A percentile compares a stretch with the other conserved stretches of the same genome.
Conservation (phyloP, 2,329 filamentous ascomycete genomes). For the Apiospora saccharicola region DNA sequence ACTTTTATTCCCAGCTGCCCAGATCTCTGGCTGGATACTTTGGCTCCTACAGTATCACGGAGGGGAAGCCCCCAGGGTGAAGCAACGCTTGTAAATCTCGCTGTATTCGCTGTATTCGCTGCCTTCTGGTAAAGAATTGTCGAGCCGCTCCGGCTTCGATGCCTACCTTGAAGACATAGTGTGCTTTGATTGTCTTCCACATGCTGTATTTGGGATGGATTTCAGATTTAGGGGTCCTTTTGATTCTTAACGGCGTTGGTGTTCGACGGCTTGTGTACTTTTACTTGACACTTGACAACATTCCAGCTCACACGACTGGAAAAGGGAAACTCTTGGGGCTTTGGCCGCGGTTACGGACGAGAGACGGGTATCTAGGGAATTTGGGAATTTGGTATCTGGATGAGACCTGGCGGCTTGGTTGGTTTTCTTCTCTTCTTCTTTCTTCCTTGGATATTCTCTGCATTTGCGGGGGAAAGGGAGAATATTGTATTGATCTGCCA, state of each 20-base stretch:
- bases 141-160: background rate
- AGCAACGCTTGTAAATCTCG: constrained; percentile 2
- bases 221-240: background rate
- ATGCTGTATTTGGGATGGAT: background rate
- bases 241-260: constrained; percentile 7
- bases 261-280: background rate
- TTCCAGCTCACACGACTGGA: background rate
- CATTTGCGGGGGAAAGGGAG: background rate
- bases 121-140: background rate
- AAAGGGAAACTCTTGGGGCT: background rate
- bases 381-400: background rate
- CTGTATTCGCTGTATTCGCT: background rate
- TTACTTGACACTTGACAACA: background rate
- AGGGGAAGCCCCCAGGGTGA: constrained; percentile 6
- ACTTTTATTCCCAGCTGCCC: background rate
- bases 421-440: background rate
- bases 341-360: constrained; percentile 8
- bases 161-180: background rate
- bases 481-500: background rate
- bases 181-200: background rate
- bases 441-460: background rate
- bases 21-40: constrained; percentile 5
- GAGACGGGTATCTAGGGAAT: background rate
- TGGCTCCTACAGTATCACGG: background rate
- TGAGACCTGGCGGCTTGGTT: background rate